These are phyloP conservation scores for Jatropha podagrica DNA, from an alignment of 441 rosid species.

Conservation along the genomic window DNA sequence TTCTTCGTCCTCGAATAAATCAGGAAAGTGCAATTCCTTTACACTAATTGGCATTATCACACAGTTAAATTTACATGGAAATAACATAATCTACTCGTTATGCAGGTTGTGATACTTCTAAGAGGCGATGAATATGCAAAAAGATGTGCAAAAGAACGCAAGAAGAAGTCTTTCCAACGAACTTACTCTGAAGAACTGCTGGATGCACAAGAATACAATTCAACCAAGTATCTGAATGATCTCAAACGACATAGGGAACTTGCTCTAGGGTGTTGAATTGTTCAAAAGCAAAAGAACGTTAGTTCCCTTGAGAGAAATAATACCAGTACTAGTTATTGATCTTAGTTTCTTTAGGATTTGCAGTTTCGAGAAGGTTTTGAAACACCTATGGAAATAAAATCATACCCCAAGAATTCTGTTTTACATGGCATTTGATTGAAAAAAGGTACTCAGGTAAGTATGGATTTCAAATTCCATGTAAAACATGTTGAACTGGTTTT, in stretches of 20 bases:
- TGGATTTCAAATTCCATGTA: conserved; percentile 27
- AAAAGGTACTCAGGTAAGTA: not conserved
- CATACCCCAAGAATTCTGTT: conserved; percentile 5
- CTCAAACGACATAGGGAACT: conserved; percentile 56
- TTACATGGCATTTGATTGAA: conserved; percentile 35
- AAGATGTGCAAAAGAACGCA: conserved; percentile 31
- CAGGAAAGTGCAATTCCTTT: conserved; percentile 44
- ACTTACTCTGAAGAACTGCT: conserved; percentile 68
- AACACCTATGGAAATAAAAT: conserved; percentile 11
- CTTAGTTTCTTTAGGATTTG: not conserved
- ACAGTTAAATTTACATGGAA: not conserved
- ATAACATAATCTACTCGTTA: not conserved
- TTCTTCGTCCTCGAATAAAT: conserved; percentile 83
- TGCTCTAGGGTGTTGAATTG: conserved; percentile 53
- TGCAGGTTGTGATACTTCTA: conserved; percentile 68
- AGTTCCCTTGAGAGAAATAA: not conserved
- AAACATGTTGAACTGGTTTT: conserved; percentile 25
- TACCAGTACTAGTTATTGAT: not conserved
- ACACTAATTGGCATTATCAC: not conserved
- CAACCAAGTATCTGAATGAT: conserved; percentile 60
- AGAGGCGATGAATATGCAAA: conserved; percentile 47
- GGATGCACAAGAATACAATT: conserved; percentile 72
- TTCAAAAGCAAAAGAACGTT: not conserved
- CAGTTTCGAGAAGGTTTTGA: conserved; percentile 16
- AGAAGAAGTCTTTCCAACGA: conserved; percentile 39